Conservation (phyloP, 495 filamentous ascomycete species). For the Trichoderma parareesei region DNA sequence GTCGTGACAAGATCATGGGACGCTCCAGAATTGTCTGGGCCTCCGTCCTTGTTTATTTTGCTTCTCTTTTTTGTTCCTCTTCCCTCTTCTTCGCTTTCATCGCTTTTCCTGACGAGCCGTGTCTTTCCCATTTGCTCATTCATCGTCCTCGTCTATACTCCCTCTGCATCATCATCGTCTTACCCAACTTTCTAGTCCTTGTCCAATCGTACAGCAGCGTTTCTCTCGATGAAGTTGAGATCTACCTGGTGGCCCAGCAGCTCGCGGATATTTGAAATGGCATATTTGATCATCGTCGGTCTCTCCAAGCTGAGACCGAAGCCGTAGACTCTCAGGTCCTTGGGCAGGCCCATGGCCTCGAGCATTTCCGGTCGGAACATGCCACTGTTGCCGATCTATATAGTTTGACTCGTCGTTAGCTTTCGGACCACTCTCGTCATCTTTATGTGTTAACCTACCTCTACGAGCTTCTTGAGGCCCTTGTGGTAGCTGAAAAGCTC, state of each 20-base stretch:
- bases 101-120: background rate
- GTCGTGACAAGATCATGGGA: no score
- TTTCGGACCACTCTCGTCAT: background rate
- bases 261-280: conserved; percentile 77
- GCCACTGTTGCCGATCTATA: conserved; percentile 91
- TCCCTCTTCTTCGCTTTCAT: background rate
- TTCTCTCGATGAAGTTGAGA: conserved; percentile 70
- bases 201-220: conserved; percentile 75
- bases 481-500: conserved; percentile 92
- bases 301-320: conserved; percentile 87
- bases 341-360: conserved; percentile 72
- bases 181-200: conserved; percentile 42
- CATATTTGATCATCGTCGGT: conserved; percentile 97
- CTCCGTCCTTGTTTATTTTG: no score
- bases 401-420: conserved; percentile 47
- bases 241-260: conserved; percentile 80
- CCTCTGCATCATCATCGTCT: background rate
- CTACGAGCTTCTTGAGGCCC: conserved; percentile 63
- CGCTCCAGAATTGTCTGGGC: no score
- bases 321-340: conserved; percentile 80
- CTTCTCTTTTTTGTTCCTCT: background rate
- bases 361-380: conserved; percentile 99
- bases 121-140: background rate
- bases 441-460: background rate
- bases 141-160: background rate